Percentiles rank a stretch among this genome's conserved stretches.
Conservation (phyloP, 1,284 basidiomycete genomes). For the Ganoderma boninense region DNA sequence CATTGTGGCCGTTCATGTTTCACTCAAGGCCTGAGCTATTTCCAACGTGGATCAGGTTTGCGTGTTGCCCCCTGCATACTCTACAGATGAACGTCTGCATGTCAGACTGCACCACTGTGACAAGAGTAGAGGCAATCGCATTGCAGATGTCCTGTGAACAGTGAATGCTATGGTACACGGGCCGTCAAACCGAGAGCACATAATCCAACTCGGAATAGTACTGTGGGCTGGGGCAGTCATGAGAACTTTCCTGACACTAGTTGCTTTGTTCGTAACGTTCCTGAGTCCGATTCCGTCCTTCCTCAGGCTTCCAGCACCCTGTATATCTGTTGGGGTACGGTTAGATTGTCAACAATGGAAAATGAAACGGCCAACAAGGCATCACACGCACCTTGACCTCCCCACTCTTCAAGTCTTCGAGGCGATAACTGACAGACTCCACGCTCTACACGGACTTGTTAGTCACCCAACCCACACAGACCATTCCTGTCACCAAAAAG, state of each 20-base stretch:
- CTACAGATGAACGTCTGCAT: not conserved
- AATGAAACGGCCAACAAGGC: not conserved
- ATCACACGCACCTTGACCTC: constrained; percentile 65
- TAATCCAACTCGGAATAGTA: not conserved
- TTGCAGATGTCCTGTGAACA: not conserved
- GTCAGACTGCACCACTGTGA: not conserved
- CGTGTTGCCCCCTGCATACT: not conserved
- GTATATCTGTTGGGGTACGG: constrained; percentile 33
- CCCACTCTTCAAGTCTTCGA: constrained; percentile 91
- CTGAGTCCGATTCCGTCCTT: constrained; percentile 12
- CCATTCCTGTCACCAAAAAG: not conserved
- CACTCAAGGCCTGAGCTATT: not conserved
- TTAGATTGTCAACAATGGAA: not conserved
- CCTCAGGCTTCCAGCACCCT: constrained; percentile 40
- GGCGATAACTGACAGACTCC: constrained; percentile 83
- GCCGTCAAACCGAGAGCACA: not conserved
- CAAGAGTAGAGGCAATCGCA: not conserved
- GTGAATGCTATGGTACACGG: not conserved
- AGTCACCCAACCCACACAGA: constrained; percentile 18
- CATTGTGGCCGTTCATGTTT: not conserved
- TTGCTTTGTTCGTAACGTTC: not conserved
- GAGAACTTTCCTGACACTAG: not conserved
- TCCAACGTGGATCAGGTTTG: not conserved
- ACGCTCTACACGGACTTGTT: constrained; percentile 57
- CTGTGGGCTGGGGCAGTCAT: not conserved